These are phyloP conservation scores for Tolypocladium pustulatum DNA, from an alignment of 2,329 filamentous ascomycete genomes.

Conservation along the genomic window DNA sequence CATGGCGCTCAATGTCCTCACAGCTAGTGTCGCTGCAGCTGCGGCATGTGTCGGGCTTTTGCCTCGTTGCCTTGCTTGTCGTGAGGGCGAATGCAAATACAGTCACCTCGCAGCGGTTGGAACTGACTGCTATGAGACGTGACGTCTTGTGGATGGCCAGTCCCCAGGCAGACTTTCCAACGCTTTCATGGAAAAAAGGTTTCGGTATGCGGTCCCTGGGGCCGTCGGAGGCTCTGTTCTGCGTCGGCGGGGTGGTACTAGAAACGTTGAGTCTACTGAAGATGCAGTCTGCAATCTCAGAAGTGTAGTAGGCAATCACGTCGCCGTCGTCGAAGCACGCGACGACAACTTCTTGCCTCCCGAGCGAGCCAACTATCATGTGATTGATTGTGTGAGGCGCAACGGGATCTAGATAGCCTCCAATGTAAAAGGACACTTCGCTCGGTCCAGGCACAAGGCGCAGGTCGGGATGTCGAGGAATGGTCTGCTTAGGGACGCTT, in stretches of 20 bases:
- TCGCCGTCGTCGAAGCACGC: conserved; percentile 67
- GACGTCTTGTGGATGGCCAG: conserved; percentile 70
- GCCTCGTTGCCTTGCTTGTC: not conserved
- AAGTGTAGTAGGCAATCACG: conserved; percentile 58
- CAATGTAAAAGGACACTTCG: conserved; percentile 25
- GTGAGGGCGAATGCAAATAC: conserved; percentile 40
- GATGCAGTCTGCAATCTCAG: conserved; percentile 36
- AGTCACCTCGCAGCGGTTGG: conserved; percentile 52
- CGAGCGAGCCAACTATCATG: conserved; percentile 57
- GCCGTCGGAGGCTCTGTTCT: not conserved
- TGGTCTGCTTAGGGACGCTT: conserved; percentile 32
- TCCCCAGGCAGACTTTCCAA: conserved; percentile 77
- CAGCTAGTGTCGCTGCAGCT: conserved; percentile 5
- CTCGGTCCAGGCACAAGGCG: conserved; percentile 35
- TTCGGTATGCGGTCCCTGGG: conserved; percentile 14
- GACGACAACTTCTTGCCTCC: conserved; percentile 58
- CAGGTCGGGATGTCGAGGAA: conserved; percentile 38
- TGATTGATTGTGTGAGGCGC: conserved; percentile 58
- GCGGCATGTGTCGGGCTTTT: conserved; percentile 2
- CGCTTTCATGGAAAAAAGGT: conserved; percentile 65
- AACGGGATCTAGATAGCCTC: conserved; percentile 41
- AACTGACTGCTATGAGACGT: conserved; percentile 77
- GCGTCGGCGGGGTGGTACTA: conserved; percentile 2
- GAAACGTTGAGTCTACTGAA: conserved; percentile 9
- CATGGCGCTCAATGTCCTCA: conserved; percentile 15